Conservation (phyloP, 1,284 basidiomycete species). For the Thecaphora thlaspeos region DNA sequence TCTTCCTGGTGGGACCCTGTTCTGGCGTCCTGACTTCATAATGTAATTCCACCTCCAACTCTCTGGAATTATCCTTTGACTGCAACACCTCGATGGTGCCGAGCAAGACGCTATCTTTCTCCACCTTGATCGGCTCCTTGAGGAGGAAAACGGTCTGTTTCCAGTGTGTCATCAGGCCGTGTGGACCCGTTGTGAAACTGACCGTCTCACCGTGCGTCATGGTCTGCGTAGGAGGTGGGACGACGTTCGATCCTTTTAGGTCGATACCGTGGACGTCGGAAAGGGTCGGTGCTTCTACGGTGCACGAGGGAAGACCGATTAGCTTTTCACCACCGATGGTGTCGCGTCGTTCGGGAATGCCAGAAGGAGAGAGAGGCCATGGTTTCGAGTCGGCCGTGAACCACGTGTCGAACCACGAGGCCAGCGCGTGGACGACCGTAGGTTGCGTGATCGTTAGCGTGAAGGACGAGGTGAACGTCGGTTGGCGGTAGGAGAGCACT, state of each 20-base stretch:
- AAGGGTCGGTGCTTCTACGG: constrained; percentile 9
- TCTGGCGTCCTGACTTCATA: constrained; percentile 60
- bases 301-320: constrained; percentile 27
- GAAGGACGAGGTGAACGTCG: constrained; percentile 56
- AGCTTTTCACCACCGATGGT: constrained; percentile 14
- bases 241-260: constrained; percentile 68
- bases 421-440: constrained; percentile 43
- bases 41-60: constrained; percentile 88
- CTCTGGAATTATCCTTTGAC: constrained; percentile 76
- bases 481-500: constrained; percentile 35
- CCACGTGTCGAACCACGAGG: constrained; percentile 57
- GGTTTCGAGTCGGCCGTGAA: constrained; percentile 31
- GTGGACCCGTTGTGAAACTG: constrained; percentile 88
- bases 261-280: constrained; percentile 69
- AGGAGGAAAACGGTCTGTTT: constrained; percentile 91
- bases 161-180: constrained; percentile 91
- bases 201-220: constrained; percentile 64
- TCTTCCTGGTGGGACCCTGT: background rate
- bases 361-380: background rate
- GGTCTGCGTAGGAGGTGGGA: constrained; percentile 60
- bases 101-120: constrained; percentile 73
- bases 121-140: constrained; percentile 71
- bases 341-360: constrained; percentile 6
- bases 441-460: constrained; percentile 9
- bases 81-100: constrained; percentile 83